phyloP scores from a whole-genome alignment of 2,329 filamentous ascomycete genomes.

The Rhynchosporium graminicola region DNA sequence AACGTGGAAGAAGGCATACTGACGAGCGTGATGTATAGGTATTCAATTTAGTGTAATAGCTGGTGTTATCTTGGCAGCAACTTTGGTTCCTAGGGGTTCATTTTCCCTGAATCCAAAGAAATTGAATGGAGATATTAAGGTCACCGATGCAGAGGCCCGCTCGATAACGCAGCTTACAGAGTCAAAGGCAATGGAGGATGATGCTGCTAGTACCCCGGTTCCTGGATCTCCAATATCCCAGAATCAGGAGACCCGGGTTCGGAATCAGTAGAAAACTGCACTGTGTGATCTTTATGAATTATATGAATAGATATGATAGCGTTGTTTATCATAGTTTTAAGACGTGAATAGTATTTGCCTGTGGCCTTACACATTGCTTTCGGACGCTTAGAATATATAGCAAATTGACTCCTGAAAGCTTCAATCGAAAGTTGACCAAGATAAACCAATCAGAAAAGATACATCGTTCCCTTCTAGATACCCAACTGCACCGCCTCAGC shows the following conservation, averaged over 20 bases:
- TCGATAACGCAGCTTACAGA: not conserved
- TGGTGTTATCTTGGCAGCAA: not conserved
- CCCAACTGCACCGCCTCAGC: no score
- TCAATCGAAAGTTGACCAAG: no score
- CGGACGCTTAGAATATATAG: no score
- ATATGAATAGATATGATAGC: no score
- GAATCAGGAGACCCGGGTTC: not conserved
- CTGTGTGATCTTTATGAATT: no score
- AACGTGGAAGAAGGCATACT: not conserved
- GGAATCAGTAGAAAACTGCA: not conserved
- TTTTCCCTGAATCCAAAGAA: conserved; percentile 3
- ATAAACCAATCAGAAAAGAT: no score
- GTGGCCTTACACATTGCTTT: no score
- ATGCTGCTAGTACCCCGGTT: not conserved
- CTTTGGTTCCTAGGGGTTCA: conserved; percentile 3
- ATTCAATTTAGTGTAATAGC: conserved; percentile 1
- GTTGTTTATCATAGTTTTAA: no score
- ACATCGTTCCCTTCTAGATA: no score
- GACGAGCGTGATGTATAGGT: not conserved
- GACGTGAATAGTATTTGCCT: no score
- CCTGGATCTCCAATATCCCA: not conserved
- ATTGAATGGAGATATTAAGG: not conserved
- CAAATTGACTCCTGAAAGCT: no score
- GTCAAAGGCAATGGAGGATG: not conserved
- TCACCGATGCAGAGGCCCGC: not conserved